Base-by-base conservation (phyloP, 106 monocot genomes). In the Xerophyta viscosa region DNA sequence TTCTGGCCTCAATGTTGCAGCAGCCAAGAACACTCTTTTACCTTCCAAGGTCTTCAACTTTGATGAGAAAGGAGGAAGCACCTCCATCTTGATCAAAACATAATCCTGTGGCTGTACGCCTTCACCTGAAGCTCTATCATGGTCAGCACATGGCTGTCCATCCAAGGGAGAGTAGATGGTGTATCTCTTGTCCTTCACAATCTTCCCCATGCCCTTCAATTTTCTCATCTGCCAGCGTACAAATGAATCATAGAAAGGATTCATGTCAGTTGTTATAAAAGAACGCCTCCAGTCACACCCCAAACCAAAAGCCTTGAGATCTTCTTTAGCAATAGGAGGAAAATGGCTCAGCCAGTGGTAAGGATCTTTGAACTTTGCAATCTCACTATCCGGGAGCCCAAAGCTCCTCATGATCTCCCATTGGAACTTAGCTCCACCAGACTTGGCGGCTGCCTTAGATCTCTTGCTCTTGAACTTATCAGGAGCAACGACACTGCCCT, bases 141-240 rank as follows among this genome's bases (percentile, higher is more conserved):
- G 92, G 48, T 92, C 92, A n/a, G 92, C 92, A 71, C 92, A 92
- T 27, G 92, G 92, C 52, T 87, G 92, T 19, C 83, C 80, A 71
- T 92, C 92, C 36, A 87, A 62, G 33, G 87, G 92, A 29, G 92
- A 92, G 64, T 74, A 87, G 27, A 92, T 83, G 0, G 92, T 69
- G 54, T 87, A 87, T 46, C 92, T 76, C 67, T 64, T 57, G 49
- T 87, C 92, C 60, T 87, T 92, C 29, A 85, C 71, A 26, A 92
- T 74, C 56, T 92, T 92, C 2, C 87, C 87, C 77, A 80, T 62
- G 37, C 27, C 52, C 66, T 79, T 83, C 56, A 92, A 31, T 61
- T 77, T 87, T 22, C 56, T 73, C 79, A 87, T 83, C 65, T 92
- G 92, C 92, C 92, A 92, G 56, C 63, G 68, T 24, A 92, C 87